These are phyloP conservation scores for Eremothecium coryli DNA, from an alignment of 1,139 yeast species.

Conservation along the genomic window DNA sequence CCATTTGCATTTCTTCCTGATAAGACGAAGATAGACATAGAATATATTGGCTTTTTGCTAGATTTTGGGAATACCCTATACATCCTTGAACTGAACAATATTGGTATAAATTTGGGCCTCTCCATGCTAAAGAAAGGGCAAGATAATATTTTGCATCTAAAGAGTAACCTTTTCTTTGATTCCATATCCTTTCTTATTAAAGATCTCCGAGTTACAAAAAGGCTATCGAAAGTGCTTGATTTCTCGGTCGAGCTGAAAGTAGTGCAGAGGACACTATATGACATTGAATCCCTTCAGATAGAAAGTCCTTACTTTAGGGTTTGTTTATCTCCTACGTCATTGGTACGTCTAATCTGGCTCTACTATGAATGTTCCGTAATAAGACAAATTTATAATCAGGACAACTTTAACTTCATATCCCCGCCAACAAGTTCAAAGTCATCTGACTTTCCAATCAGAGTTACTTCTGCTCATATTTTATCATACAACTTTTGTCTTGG, in stretches of 20 bases:
- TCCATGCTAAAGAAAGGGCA: neutral
- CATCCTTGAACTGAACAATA: slow-evolving; percentile 23
- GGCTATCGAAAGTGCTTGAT: slow-evolving; percentile 36
- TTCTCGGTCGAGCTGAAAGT: slow-evolving; percentile 28
- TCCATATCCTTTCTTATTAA: slow-evolving; percentile 25
- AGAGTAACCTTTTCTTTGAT: slow-evolving; percentile 21
- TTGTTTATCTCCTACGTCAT: slow-evolving; percentile 45
- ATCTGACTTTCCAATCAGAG: slow-evolving; percentile 9
- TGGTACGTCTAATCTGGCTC: slow-evolving; percentile 35
- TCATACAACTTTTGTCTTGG: slow-evolving; percentile 66
- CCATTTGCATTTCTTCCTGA: neutral
- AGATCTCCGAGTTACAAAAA: slow-evolving; percentile 23
- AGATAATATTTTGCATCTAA: neutral
- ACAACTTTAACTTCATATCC: neutral
- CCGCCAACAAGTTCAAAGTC: neutral
- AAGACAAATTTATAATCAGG: neutral
- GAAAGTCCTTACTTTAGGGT: slow-evolving; percentile 51
- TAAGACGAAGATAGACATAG: slow-evolving; percentile 10
- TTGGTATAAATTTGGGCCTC: slow-evolving; percentile 3
- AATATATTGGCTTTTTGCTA: slow-evolving; percentile 24
- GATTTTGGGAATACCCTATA: slow-evolving; percentile 24
- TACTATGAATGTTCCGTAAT: slow-evolving; percentile 1
- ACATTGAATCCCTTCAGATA: slow-evolving; percentile 43
- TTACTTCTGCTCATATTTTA: slow-evolving; percentile 45
- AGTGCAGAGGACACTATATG: slow-evolving; percentile 6